Evolutionary conservation across 345 rosid species (phyloP).

Genomic region (Turnera subulata): DNA sequence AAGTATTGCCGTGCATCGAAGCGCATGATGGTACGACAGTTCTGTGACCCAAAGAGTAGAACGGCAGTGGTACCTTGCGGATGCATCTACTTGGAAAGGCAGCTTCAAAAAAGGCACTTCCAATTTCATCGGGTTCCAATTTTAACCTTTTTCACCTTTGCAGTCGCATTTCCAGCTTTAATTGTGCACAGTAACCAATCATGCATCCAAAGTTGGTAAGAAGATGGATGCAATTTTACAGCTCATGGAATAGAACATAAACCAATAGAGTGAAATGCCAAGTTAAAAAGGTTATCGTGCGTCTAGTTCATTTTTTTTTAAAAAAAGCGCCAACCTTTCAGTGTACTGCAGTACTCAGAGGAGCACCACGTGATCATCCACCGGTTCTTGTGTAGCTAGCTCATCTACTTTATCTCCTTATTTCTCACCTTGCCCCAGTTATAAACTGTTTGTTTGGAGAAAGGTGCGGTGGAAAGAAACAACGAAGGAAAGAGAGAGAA

Average conservation of each 20-base stretch:
- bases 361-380: background rate
- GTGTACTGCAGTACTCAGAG: background rate
- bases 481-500: no score
- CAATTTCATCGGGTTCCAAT: background rate
- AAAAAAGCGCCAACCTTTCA: background rate
- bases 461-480: no score
- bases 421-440: no score
- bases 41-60: background rate
- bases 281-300: no score
- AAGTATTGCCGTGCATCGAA: background rate
- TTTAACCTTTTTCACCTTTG: background rate
- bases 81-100: conserved; percentile 7
- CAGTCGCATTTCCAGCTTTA: background rate
- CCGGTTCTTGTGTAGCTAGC: no score
- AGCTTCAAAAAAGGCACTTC: background rate
- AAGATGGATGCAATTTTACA: background rate
- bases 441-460: no score
- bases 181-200: background rate
- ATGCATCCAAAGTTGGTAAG: no score
- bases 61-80: background rate
- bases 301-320: no score
- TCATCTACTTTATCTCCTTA: no score
- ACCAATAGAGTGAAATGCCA: background rate
- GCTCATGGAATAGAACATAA: background rate
- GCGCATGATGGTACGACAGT: background rate